A percentile compares a stretch with the other conserved stretches of the same genome.
phyloP scores from a whole-genome alignment of 805 yeast genomes.

The Tetrapisispora iriomotensis region DNA sequence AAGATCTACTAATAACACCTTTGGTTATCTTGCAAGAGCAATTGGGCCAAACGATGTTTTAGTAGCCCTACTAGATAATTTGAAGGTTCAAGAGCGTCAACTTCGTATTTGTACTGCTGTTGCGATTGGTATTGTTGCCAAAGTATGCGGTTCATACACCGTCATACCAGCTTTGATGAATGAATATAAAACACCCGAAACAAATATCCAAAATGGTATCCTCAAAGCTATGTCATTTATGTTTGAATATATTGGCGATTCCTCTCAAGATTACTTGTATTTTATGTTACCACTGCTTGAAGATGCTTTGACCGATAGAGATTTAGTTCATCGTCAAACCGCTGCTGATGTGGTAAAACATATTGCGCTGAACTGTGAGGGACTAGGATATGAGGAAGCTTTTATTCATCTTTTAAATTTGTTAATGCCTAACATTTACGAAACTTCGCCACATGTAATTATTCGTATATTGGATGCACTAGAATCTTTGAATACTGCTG shows the following conservation, averaged over 20 bases:
- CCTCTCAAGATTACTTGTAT: conserved; percentile 72
- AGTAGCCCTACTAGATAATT: conserved; percentile 70
- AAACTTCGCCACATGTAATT: conserved; percentile 93
- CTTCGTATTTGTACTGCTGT: conserved; percentile 94
- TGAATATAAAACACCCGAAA: conserved; percentile 86
- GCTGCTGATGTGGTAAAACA: conserved; percentile 83
- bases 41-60: conserved; percentile 95
- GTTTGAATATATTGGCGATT: conserved; percentile 82
- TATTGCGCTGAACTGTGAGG: conserved; percentile 68
- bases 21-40: conserved; percentile 83
- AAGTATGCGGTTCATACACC: conserved; percentile 84
- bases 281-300: conserved; percentile 70
- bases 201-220: conserved; percentile 91
- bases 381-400: conserved; percentile 68
- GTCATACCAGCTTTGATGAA: conserved; percentile 92
- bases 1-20: conserved; percentile 77
- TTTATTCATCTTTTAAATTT: conserved; percentile 76
- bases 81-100: conserved; percentile 92
- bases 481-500: conserved; percentile 55
- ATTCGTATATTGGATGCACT: conserved; percentile 70
- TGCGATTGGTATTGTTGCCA: conserved; percentile 94
- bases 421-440: conserved; percentile 80
- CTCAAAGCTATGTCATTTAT: conserved; percentile 81
- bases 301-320: conserved; percentile 85
- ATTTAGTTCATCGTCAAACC: conserved; percentile 88